A percentile compares a stretch with the other conserved stretches of the same genome.
These are phyloP conservation scores for Sporopachydermia lactativora DNA, from an alignment of 805 yeast genomes.

Conservation along the genomic window DNA sequence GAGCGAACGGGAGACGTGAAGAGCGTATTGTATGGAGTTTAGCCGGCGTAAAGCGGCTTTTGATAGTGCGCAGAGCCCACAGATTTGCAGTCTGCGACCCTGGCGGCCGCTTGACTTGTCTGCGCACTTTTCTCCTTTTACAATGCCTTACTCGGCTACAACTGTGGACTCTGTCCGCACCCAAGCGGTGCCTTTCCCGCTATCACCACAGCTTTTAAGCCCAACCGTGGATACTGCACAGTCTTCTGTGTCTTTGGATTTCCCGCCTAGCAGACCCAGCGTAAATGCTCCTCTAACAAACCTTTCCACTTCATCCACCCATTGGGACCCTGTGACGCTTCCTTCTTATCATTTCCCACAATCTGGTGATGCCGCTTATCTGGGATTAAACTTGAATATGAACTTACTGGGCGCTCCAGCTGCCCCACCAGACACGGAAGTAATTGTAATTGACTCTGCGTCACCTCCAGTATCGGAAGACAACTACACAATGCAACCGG, in stretches of 20 bases:
- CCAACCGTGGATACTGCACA: background rate
- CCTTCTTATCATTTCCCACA: background rate
- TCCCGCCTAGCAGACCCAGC: background rate
- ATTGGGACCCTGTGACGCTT: background rate
- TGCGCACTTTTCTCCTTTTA: background rate
- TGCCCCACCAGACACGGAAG: background rate
- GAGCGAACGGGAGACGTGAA: no score
- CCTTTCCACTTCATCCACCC: background rate
- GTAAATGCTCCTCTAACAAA: background rate
- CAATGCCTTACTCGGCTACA: background rate
- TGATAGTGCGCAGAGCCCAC: no score
- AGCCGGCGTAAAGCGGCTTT: no score
- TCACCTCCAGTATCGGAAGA: background rate
- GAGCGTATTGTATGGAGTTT: no score
- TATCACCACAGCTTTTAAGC: constrained; percentile 1
- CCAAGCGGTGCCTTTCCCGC: background rate
- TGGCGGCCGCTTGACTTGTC: background rate
- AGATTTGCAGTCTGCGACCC: no score
- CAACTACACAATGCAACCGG: background rate
- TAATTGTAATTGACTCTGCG: background rate
- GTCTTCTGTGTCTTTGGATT: background rate
- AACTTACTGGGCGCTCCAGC: background rate
- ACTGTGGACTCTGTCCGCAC: background rate
- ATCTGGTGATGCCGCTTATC: no score
- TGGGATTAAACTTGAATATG: background rate